These are phyloP conservation scores for Cajanus cajan DNA, from an alignment of 306 rosid genomes.

Conservation along the genomic window DNA sequence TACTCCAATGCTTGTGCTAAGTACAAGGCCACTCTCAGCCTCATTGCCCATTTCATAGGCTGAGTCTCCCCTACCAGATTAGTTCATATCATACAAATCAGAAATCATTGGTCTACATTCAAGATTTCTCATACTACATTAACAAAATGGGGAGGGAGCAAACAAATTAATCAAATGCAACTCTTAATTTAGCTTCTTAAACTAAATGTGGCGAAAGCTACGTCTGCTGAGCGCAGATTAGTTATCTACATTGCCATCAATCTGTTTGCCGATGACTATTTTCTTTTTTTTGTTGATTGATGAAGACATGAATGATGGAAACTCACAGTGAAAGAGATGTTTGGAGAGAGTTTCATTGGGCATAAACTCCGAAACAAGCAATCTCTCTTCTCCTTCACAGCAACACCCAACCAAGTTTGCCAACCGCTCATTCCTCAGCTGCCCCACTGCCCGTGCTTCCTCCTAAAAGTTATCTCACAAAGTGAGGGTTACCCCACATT, in stretches of 20 bases:
- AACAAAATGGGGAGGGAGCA: background rate
- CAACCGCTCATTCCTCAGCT: constrained; percentile 59
- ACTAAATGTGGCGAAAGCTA: constrained; percentile 6
- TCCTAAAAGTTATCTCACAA: constrained; percentile 42
- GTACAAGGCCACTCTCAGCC: constrained; percentile 86
- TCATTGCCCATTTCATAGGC: constrained; percentile 96
- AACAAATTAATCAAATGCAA: background rate
- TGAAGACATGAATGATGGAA: background rate
- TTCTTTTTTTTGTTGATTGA: background rate
- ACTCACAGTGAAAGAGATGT: constrained; percentile 79
- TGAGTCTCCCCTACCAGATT: constrained; percentile 65
- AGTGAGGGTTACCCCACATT: background rate
- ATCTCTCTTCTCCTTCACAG: constrained; percentile 72
- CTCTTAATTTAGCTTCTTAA: background rate
- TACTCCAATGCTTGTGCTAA: constrained; percentile 80
- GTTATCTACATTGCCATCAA: background rate
- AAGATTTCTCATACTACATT: constrained; percentile 2
- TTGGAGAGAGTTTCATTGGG: constrained; percentile 82
- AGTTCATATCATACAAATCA: constrained; percentile 21
- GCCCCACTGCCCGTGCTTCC: constrained; percentile 79
- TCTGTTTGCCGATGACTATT: background rate
- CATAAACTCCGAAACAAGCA: constrained; percentile 83
- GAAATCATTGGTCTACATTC: constrained; percentile 1
- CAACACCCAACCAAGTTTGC: constrained; percentile 85
- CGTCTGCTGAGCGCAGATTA: too few species aligned